phyloP scores from a whole-genome alignment of 352 stramenopile species.

The Thraustochytrium striatum region DNA sequence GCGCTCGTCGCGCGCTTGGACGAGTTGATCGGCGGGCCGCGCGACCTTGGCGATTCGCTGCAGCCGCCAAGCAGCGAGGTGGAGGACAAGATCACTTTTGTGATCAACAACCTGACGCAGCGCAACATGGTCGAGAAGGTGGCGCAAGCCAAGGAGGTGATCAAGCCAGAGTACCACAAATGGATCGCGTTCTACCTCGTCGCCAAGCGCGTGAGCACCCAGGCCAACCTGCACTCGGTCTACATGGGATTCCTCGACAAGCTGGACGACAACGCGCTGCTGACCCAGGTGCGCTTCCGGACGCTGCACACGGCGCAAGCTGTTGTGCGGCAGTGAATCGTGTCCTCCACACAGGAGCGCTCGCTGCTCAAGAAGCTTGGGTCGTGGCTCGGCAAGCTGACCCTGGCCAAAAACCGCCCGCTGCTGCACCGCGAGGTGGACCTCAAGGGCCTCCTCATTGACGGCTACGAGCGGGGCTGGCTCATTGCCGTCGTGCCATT shows the following conservation, averaged over 20 bases:
- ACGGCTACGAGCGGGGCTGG: slow-evolving; percentile 84
- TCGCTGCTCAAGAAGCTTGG: slow-evolving; percentile 97
- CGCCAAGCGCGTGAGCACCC: slow-evolving; percentile 95
- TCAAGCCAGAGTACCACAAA: slow-evolving; percentile 84
- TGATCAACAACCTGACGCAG: slow-evolving; percentile 98
- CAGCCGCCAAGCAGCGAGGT: slow-evolving; percentile 26
- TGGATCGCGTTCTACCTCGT: slow-evolving; percentile 99
- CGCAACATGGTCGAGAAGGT: slow-evolving; percentile 95
- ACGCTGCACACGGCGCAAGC: slow-evolving; percentile 90
- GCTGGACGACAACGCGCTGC: slow-evolving; percentile 82
- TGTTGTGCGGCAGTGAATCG: slow-evolving; percentile 96
- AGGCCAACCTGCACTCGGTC: slow-evolving; percentile 96
- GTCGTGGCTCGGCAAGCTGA: slow-evolving; percentile 96
- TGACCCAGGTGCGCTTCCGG: slow-evolving; percentile 87
- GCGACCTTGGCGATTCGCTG: neutral
- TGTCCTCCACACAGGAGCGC: slow-evolving; percentile 93
- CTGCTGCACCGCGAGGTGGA: slow-evolving; percentile 95
- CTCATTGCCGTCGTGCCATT: slow-evolving; percentile 97
- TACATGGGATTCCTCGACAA: slow-evolving; percentile 97
- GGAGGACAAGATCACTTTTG: slow-evolving; percentile 81
- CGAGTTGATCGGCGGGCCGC: slow-evolving; percentile 24
- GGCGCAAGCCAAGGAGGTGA: slow-evolving; percentile 86
- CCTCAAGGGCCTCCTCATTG: slow-evolving; percentile 94
- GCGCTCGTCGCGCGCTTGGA: slow-evolving; percentile 18
- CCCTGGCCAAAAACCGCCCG: slow-evolving; percentile 92